These are phyloP conservation scores for Dendrocalamus latiflorus DNA, from an alignment of 202 grass and related monocot species.

Conservation along the genomic window DNA sequence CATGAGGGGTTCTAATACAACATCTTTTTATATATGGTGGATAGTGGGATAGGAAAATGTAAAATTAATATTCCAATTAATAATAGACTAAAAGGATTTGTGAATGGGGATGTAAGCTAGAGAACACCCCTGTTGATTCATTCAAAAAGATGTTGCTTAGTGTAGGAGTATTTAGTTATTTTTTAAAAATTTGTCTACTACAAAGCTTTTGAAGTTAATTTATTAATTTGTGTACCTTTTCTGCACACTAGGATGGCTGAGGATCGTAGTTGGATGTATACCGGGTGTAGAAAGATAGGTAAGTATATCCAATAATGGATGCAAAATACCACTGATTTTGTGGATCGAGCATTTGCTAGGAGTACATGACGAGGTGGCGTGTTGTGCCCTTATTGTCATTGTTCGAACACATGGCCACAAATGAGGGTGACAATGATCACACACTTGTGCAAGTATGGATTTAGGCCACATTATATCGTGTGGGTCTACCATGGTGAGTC, in stretches of 20 bases:
- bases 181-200: no score
- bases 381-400: background rate
- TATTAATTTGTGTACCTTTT: background rate
- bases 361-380: background rate
- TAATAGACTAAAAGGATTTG: no score
- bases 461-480: background rate
- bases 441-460: background rate
- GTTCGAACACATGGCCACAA: background rate
- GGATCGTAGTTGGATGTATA: background rate
- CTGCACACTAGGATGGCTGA: background rate
- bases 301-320: background rate
- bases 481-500: background rate
- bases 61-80: no score
- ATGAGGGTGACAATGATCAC: background rate
- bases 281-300: background rate
- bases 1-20: no score
- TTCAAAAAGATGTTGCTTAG: no score
- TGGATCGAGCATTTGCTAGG: background rate
- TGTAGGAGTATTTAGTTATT: no score
- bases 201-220: no score
- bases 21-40: no score
- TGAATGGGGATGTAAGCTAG: no score
- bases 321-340: background rate
- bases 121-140: no score
- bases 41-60: no score